Percentiles rank a stretch among this genome's conserved stretches.
Evolutionary conservation across 345 rosid genomes (phyloP).

Genomic region (Murraya koenigii): DNA sequence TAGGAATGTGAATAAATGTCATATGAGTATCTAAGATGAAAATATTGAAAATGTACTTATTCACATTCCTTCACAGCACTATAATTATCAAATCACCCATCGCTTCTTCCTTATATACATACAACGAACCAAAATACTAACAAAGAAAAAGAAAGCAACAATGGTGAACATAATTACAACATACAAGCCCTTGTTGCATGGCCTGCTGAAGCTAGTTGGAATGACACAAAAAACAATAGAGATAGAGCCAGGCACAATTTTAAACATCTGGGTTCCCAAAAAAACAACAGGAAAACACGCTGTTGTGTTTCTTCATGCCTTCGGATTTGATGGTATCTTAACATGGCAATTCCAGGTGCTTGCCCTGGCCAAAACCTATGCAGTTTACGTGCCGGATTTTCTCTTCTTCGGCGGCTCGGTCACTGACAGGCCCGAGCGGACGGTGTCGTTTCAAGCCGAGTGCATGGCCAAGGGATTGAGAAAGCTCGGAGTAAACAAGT

Average conservation of each 20-base stretch:
- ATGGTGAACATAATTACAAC: slow-evolving; percentile 22
- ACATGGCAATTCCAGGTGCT: slow-evolving; percentile 46
- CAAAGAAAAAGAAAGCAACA: not conserved
- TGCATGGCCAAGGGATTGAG: slow-evolving; percentile 34
- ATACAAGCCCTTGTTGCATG: slow-evolving; percentile 18
- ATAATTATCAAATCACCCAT: too few species aligned
- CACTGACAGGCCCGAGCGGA: slow-evolving; percentile 25
- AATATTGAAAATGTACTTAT: too few species aligned
- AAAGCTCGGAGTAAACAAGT: slow-evolving; percentile 37
- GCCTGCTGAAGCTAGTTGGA: slow-evolving; percentile 26
- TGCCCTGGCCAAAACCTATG: slow-evolving; percentile 26
- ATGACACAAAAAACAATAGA: slow-evolving; percentile 20
- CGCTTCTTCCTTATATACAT: too few species aligned
- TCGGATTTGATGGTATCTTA: slow-evolving; percentile 27
- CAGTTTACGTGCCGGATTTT: slow-evolving; percentile 47
- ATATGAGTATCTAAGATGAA: too few species aligned
- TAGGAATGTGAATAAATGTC: not conserved
- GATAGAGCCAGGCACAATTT: slow-evolving; percentile 35
- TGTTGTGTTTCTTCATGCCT: slow-evolving; percentile 45
- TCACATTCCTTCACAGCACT: too few species aligned
- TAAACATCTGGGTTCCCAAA: slow-evolving; percentile 42
- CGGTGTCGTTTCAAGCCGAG: slow-evolving; percentile 44
- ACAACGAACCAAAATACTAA: too few species aligned
- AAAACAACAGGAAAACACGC: slow-evolving; percentile 11
- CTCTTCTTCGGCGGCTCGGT: slow-evolving; percentile 46